These are phyloP conservation scores for Emydomyces testavorans DNA, from an alignment of 2,329 filamentous ascomycete genomes.

Conservation along the genomic window DNA sequence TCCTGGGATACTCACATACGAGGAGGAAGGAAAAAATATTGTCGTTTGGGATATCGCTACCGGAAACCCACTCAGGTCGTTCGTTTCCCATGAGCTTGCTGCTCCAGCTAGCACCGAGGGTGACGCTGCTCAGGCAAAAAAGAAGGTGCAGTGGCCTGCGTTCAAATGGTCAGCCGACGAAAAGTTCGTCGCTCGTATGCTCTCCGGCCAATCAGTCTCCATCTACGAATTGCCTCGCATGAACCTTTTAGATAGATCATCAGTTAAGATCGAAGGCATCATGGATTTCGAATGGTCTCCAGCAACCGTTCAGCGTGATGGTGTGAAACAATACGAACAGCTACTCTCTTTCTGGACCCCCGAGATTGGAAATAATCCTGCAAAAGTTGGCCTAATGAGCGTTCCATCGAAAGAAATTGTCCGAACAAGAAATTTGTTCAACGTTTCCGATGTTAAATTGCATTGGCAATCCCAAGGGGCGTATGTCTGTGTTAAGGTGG, in stretches of 20 bases:
- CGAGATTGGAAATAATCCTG: conserved; percentile 93
- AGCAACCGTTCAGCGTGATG: conserved; percentile 65
- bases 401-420: conserved; percentile 90
- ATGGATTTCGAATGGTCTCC: conserved; percentile 98
- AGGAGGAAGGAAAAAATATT: conserved; percentile 98
- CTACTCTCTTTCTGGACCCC: conserved; percentile 98
- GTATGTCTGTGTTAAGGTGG: conserved; percentile 97
- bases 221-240: conserved; percentile 83
- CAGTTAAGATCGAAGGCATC: conserved; percentile 91
- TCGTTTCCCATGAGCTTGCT: conserved; percentile 69
- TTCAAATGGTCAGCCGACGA: conserved; percentile 99
- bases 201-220: conserved; percentile 75
- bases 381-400: conserved; percentile 93
- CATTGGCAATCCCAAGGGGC: conserved; percentile 95
- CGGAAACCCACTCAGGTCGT: conserved; percentile 79
- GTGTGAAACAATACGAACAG: conserved; percentile 86
- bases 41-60: conserved; percentile 96
- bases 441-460: conserved; percentile 91
- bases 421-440: conserved; percentile 92
- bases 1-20: conserved; percentile 69
- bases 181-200: conserved; percentile 90
- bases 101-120: conserved; percentile 50
- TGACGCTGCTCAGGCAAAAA: conserved; percentile 56
- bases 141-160: conserved; percentile 93
- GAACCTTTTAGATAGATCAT: conserved; percentile 79